Percentiles rank a stretch among this genome's conserved stretches.
Conservation (phyloP, 2,329 filamentous ascomycete genomes). For the Aspergillus latus region DNA sequence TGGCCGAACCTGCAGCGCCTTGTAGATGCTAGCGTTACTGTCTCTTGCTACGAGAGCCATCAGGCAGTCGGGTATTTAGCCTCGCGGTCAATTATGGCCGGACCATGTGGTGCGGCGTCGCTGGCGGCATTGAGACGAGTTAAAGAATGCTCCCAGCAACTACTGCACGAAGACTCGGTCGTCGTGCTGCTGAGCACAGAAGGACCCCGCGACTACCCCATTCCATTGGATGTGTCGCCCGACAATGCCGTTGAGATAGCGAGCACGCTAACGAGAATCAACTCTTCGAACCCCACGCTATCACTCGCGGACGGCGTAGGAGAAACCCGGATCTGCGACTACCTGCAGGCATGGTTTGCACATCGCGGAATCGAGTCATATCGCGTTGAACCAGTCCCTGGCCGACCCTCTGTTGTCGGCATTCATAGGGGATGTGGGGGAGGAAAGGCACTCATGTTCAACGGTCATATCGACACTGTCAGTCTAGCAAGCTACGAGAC, state of each 20-base stretch:
- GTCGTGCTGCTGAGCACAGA: conserved; percentile 69
- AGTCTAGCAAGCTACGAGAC: conserved; percentile 49
- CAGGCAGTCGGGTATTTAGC: conserved; percentile 56
- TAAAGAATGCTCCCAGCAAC: conserved; percentile 33
- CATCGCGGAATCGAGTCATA: conserved; percentile 54
- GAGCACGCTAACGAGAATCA: conserved; percentile 49
- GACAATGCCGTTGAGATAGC: conserved; percentile 48
- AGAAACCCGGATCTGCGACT: conserved; percentile 49
- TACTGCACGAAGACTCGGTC: conserved; percentile 50
- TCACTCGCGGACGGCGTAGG: conserved; percentile 47
- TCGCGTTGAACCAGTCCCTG: conserved; percentile 48
- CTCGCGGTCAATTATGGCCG: conserved; percentile 49
- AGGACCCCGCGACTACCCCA: conserved; percentile 55
- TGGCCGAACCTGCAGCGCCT: conserved; percentile 61
- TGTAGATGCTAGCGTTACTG: conserved; percentile 60
- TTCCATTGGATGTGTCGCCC: conserved; percentile 43
- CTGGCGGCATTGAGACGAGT: conserved; percentile 54
- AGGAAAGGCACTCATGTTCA: conserved; percentile 53
- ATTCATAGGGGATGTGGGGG: conserved; percentile 49
- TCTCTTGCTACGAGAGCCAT: conserved; percentile 65
- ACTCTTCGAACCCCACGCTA: conserved; percentile 51
- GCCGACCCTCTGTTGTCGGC: conserved; percentile 54
- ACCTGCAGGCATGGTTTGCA: conserved; percentile 52
- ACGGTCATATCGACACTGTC: conserved; percentile 57
- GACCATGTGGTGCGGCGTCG: conserved; percentile 63